These are phyloP conservation scores for Medicago ruthenica DNA, from an alignment of 306 rosid species.

Conservation along the genomic window DNA sequence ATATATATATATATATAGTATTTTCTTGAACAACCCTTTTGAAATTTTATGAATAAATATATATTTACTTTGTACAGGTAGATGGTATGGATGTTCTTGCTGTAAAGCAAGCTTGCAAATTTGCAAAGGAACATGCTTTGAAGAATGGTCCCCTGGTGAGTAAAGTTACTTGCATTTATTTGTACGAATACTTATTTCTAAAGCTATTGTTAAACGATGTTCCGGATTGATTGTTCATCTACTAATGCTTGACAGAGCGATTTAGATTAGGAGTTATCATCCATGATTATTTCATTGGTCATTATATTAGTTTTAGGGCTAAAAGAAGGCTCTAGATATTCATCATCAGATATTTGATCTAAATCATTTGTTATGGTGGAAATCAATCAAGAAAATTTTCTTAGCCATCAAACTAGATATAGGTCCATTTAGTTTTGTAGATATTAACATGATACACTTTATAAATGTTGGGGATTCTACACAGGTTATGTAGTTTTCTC, in stretches of 20 bases:
- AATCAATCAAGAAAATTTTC: not conserved
- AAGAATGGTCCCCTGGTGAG: slow-evolving; percentile 97
- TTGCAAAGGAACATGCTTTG: slow-evolving; percentile 92
- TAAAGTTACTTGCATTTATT: slow-evolving; percentile 37
- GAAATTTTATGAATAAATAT: slow-evolving; percentile 27
- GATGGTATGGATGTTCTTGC: slow-evolving; percentile 99
- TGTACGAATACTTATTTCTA: slow-evolving; percentile 24
- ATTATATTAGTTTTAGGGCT: not conserved
- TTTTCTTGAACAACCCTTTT: slow-evolving; percentile 7
- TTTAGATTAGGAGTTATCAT: not conserved
- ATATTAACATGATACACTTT: not conserved
- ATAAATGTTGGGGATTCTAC: not conserved
- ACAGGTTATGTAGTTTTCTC: not conserved
- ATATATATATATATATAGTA: too few relatives aligned
- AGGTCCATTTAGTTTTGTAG: not conserved
- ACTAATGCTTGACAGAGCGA: not conserved
- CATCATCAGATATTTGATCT: not conserved
- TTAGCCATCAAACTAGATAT: not conserved
- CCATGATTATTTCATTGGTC: not conserved
- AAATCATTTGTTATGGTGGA: not conserved
- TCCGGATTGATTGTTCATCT: slow-evolving; percentile 11
- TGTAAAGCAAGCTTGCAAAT: slow-evolving; percentile 94
- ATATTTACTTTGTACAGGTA: slow-evolving; percentile 59
- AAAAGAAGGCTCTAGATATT: not conserved
- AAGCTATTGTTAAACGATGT: slow-evolving; percentile 5